Conservation (phyloP, 345 rosid genomes). For the Excoecaria agallocha region DNA sequence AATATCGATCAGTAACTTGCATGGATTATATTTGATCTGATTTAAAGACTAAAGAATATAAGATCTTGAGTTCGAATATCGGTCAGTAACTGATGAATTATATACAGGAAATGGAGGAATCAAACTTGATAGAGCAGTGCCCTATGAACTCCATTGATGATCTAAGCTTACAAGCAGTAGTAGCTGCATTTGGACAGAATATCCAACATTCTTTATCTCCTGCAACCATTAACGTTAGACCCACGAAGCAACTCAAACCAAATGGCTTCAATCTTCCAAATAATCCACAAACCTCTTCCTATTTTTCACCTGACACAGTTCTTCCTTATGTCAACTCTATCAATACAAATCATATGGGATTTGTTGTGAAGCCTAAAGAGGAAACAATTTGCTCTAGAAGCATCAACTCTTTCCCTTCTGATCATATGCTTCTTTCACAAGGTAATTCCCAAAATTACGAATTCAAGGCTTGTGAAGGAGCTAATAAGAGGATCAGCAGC, state of each 20-base stretch:
- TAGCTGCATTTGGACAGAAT: conserved; percentile 48
- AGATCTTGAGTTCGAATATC: no score
- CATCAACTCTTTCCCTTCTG: conserved; percentile 23
- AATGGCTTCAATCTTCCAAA: conserved; percentile 29
- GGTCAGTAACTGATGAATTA: background rate
- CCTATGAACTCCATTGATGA: conserved; percentile 46
- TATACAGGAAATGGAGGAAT: conserved; percentile 50
- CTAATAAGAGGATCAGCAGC: conserved; percentile 24
- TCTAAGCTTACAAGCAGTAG: conserved; percentile 28
- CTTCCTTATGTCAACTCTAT: conserved; percentile 32
- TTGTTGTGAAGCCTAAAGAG: conserved; percentile 44
- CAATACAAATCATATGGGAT: conserved; percentile 28
- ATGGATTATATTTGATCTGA: no score
- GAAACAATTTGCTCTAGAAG: conserved; percentile 29
- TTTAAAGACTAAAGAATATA: no score
- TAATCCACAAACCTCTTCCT: conserved; percentile 25
- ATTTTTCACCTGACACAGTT: conserved; percentile 23
- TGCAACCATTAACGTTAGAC: conserved; percentile 23
- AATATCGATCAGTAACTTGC: no score
- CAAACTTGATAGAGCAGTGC: conserved; percentile 49
- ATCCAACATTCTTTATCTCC: conserved; percentile 24
- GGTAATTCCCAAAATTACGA: conserved; percentile 35
- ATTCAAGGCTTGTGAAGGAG: conserved; percentile 32
- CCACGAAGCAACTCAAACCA: conserved; percentile 44
- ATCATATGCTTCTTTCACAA: conserved; percentile 24